Percentiles rank a stretch among this genome's conserved stretches.
phyloP scores from a whole-genome alignment of 2,329 filamentous ascomycete species.

The Exophiala oligosperma region DNA sequence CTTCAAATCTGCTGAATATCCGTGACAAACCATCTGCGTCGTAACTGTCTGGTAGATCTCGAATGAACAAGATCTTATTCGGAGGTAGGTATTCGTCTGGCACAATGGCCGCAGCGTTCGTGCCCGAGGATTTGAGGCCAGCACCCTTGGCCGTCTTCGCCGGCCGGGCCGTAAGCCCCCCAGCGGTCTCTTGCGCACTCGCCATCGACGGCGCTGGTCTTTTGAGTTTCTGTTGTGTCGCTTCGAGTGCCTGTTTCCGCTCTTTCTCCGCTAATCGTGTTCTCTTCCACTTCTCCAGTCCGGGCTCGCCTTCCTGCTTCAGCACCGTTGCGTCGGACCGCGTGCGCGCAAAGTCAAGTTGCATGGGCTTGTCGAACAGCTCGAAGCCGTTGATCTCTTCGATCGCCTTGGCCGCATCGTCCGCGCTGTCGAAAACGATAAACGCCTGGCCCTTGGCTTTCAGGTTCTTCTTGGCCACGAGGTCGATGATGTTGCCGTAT shows the following conservation, averaged over 20 bases:
- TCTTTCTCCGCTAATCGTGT: constrained; percentile 83
- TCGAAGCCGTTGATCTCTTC: constrained; percentile 92
- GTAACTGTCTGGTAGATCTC: constrained; percentile 86
- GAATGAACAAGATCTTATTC: constrained; percentile 94
- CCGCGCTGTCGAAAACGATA: constrained; percentile 80
- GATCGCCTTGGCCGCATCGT: constrained; percentile 76
- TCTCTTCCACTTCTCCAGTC: constrained; percentile 83
- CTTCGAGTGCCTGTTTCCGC: constrained; percentile 78
- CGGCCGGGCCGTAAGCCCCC: constrained; percentile 25
- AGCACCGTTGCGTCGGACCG: constrained; percentile 85
- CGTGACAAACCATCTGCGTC: constrained; percentile 75
- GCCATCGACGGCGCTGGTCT: constrained; percentile 52
- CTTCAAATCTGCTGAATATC: constrained; percentile 87
- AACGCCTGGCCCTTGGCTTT: constrained; percentile 96
- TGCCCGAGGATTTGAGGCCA: constrained; percentile 74
- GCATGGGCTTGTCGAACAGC: constrained; percentile 88
- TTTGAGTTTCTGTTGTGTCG: constrained; percentile 74
- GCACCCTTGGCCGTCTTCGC: constrained; percentile 69
- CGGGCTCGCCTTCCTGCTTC: constrained; percentile 70
- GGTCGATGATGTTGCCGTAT: constrained; percentile 81
- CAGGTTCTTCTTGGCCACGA: constrained; percentile 85
- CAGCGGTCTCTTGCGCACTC: constrained; percentile 31
- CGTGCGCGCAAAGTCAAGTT: constrained; percentile 76
- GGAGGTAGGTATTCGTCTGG: constrained; percentile 98
- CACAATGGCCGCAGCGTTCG: constrained; percentile 68